A percentile compares a stretch with the other conserved stretches of the same genome.
Conservation (phyloP, 345 rosid genomes). For the Diplotaxis tenuifolia region DNA sequence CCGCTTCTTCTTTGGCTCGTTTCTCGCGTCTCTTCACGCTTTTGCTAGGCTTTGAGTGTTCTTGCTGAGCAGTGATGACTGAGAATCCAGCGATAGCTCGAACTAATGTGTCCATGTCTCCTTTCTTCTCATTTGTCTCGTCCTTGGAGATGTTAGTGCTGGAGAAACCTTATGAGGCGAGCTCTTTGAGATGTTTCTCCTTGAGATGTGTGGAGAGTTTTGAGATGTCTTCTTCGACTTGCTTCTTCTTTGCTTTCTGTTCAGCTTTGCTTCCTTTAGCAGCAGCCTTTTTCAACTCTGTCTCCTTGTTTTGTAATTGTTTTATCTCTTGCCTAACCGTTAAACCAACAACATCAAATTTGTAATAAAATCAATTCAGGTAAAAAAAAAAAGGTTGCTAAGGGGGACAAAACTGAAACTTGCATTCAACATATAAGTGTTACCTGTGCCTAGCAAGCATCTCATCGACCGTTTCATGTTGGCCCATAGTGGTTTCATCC, state of each 20-base stretch:
- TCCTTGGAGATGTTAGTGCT: conserved; percentile 15
- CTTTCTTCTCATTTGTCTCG: conserved; percentile 47
- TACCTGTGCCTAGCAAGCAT: conserved; percentile 44
- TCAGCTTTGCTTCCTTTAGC: conserved; percentile 96
- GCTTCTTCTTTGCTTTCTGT: conserved; percentile 96
- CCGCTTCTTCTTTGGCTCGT: conserved; percentile 88
- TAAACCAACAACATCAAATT: too few relatives aligned
- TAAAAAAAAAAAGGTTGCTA: not conserved
- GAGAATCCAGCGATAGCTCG: conserved; percentile 85
- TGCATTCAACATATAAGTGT: not conserved
- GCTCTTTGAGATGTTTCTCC: conserved; percentile 74
- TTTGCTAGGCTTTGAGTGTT: conserved; percentile 67
- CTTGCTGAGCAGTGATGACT: conserved; percentile 50
- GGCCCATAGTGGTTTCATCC: conserved; percentile 9
- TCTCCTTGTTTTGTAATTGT: conserved; percentile 79
- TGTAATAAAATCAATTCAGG: not conserved
- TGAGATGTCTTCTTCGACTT: conserved; percentile 79
- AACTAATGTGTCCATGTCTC: conserved; percentile 63
- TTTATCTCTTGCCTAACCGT: conserved; percentile 63
- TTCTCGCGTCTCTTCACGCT: conserved; percentile 73
- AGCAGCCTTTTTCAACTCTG: conserved; percentile 78
- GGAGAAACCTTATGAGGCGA: conserved; percentile 66
- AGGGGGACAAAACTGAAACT: not conserved
- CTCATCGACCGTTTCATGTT: conserved; percentile 32
- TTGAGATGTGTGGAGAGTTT: conserved; percentile 66